Evolutionary conservation across 129 eudicot species (phyloP), one percentile per base, ranked within the genome.

Genomic region (Pulicaria dysenterica): DNA sequence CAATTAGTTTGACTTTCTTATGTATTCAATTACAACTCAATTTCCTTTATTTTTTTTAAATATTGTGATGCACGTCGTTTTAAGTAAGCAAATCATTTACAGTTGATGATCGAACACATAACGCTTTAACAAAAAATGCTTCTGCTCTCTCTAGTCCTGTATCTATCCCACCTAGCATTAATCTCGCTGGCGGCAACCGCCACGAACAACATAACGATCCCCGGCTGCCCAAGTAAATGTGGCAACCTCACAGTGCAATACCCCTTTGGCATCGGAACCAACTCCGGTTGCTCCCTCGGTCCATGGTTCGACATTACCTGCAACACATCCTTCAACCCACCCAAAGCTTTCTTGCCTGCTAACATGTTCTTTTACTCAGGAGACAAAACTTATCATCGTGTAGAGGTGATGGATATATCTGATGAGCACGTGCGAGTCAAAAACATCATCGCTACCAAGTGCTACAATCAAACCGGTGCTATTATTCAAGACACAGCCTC

Each of bases 171-270:
- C 69, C 73, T 76, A 6, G 63, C 70, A 50, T 62, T n/a, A n/a
- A n/a, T 63, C 11, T 6, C 54, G 9, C 63, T 19, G 45, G 57
- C 73, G 16, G 24, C 57, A 49, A 37, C 69, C 49, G 16, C 41
- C 57, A 67, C 68, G 42, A 49, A 75, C 63, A 68, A 49, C 76
- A 55, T 58, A 12, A 56, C 84, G 9, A 76, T 59, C 16, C 82
- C 80, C 0, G 84, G 82, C 37, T 83, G 87, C 84, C 79, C 68
- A 75, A 57, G 64, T 16, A 63, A 59, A 59, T 83, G 87, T 31
- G 87, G 89, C 14, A 46, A 73, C 67, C 68, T 74, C 48, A 68
- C 68, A 2, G 80, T 74, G 13, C 80, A 80, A 8, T 80, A 61
- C 69, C 80, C 80, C 3, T 80, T 80, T 15, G 84, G 84, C 15